Conservation (phyloP, 805 yeast species). For the Saturnispora hagleri region DNA sequence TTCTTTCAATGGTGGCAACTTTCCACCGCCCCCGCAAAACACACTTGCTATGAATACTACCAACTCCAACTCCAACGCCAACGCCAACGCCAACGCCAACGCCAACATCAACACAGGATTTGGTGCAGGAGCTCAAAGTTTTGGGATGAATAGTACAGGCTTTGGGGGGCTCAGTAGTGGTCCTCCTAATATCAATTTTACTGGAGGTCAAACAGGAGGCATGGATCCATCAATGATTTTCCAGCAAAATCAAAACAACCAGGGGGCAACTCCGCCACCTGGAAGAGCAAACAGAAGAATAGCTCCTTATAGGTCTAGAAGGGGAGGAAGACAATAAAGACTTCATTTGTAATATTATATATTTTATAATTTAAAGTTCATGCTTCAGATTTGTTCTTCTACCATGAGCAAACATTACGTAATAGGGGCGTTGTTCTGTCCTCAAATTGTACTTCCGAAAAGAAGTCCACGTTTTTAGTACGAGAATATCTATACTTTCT, state of each 20-base stretch:
- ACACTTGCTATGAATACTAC: background rate
- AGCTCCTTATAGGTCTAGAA: background rate
- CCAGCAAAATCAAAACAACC: background rate
- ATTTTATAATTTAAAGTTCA: background rate
- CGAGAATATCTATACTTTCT: too few species aligned
- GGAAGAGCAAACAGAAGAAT: background rate
- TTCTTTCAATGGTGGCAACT: background rate
- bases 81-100: too few species aligned
- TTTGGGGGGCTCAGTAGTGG: slow-evolving; percentile 2
- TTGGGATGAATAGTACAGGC: background rate
- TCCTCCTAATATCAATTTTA: slow-evolving; percentile 26
- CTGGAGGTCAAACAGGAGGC: slow-evolving; percentile 15
- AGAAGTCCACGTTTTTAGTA: background rate
- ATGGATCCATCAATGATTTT: slow-evolving; percentile 3
- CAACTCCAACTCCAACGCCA: background rate
- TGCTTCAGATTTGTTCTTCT: background rate
- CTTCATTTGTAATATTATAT: background rate
- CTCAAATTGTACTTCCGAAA: background rate
- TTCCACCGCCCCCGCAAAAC: background rate
- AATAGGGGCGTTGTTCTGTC: background rate
- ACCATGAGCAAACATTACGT: slow-evolving; percentile 1
- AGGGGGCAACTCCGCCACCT: background rate
- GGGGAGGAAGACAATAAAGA: background rate
- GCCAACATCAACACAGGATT: background rate
- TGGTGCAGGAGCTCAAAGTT: background rate